A percentile compares a stretch with the other conserved stretches of the same genome.
Evolutionary conservation across 371 early-diverging fungal species (phyloP).

Genomic region (Gilbertella persicaria): DNA sequence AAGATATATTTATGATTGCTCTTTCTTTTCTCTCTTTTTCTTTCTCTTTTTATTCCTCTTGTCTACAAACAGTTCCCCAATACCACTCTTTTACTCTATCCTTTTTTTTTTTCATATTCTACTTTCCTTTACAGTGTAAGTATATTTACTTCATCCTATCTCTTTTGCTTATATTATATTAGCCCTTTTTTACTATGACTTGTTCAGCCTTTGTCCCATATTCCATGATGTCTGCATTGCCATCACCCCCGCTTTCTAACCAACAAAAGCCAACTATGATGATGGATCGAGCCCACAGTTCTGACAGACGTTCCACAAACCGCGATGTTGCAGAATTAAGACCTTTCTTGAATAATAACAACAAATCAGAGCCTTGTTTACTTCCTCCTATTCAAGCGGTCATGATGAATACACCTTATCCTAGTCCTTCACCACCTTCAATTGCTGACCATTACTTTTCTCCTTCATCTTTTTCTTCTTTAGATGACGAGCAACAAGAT

Average conservation of each 20-base stretch:
- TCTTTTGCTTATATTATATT: neutral
- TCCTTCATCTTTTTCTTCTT: slow-evolving; percentile 18
- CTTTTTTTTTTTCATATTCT: neutral
- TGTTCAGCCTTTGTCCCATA: neutral
- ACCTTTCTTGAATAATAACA: slow-evolving; percentile 16
- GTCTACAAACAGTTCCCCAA: too few species aligned
- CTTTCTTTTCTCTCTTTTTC: neutral
- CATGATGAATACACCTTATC: slow-evolving; percentile 16
- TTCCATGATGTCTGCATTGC: neutral
- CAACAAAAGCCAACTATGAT: slow-evolving; percentile 9
- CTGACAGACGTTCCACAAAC: slow-evolving; percentile 20
- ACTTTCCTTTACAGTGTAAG: neutral
- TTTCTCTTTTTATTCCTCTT: neutral
- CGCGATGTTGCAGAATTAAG: slow-evolving; percentile 16
- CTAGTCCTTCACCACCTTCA: slow-evolving; percentile 27
- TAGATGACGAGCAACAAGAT: slow-evolving; percentile 14
- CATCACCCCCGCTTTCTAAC: neutral
- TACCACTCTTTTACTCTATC: neutral
- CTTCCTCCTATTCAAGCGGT: slow-evolving; percentile 40
- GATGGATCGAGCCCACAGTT: slow-evolving; percentile 20
- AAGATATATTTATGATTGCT: neutral
- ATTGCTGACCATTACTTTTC: slow-evolving; percentile 10
- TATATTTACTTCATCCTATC: too few species aligned
- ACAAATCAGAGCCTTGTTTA: slow-evolving; percentile 7
- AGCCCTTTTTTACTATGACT: neutral